Conservation (phyloP, 768 basidiomycete species). For the Lanmaoa rubissima region DNA sequence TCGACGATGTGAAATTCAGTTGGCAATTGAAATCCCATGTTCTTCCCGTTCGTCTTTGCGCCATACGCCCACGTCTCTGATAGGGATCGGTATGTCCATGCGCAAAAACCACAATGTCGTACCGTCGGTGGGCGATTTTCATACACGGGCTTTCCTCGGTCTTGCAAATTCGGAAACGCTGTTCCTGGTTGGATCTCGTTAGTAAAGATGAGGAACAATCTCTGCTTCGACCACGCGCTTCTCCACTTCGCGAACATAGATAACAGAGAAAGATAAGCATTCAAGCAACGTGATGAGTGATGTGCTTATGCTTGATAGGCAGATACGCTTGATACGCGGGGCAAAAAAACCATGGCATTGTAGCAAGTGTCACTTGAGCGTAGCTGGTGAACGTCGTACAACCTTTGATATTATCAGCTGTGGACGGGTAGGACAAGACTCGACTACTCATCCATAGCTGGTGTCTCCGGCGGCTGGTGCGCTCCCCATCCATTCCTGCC, state of each 20-base stretch:
- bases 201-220: not conserved
- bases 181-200: not conserved
- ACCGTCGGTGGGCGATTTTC: not conserved
- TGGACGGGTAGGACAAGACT: too few species aligned
- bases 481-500: not conserved
- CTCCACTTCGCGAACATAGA: not conserved
- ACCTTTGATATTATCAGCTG: not conserved
- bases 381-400: not conserved
- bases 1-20: slow-evolving; percentile 3
- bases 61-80: too few species aligned
- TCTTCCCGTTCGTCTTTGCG: not conserved
- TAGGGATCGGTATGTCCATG: not conserved
- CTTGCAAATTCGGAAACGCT: not conserved
- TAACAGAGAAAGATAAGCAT: not conserved
- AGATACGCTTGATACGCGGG: not conserved
- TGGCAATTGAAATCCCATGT: not conserved
- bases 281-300: not conserved
- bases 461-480: not conserved
- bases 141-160: not conserved
- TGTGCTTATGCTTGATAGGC: not conserved
- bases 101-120: not conserved
- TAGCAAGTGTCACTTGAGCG: not conserved
- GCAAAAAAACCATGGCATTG: not conserved
- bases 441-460: not conserved
- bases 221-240: not conserved